Percentiles rank a stretch among this genome's conserved stretches.
Conservation (phyloP, 2,329 filamentous ascomycete species). For the Diaporthe australafricana region DNA sequence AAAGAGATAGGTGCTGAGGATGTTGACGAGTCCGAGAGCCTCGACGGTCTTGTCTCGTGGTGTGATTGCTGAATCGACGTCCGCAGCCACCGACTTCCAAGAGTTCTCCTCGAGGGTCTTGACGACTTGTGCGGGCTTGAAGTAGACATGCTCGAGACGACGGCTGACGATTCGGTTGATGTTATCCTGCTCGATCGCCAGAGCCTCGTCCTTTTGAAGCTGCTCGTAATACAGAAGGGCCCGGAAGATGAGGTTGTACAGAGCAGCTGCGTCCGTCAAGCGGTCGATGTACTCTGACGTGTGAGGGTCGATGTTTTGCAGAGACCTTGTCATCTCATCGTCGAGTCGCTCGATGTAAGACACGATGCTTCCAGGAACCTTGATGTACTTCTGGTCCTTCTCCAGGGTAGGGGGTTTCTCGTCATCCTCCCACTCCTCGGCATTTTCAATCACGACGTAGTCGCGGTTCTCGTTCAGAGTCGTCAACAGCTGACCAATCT, state of each 20-base stretch:
- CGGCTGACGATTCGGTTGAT: slow-evolving; percentile 94
- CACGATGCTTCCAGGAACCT: slow-evolving; percentile 91
- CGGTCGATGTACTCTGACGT: slow-evolving; percentile 99
- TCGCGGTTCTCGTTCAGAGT: slow-evolving; percentile 84
- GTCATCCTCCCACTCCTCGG: slow-evolving; percentile 99
- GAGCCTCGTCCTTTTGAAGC: slow-evolving; percentile 75
- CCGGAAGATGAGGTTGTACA: slow-evolving; percentile 94
- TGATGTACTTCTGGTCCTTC: slow-evolving; percentile 83
- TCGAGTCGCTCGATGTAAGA: slow-evolving; percentile 96
- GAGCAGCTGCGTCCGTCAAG: slow-evolving; percentile 85
- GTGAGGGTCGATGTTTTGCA: slow-evolving; percentile 97
- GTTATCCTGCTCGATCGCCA: slow-evolving; percentile 84
- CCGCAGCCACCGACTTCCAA: slow-evolving; percentile 82
- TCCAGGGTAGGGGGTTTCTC: slow-evolving; percentile 87
- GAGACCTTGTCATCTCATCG: slow-evolving; percentile 95
- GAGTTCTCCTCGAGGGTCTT: slow-evolving; percentile 94
- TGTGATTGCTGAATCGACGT: slow-evolving; percentile 83
- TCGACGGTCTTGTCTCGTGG: slow-evolving; percentile 77
- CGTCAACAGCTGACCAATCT: slow-evolving; percentile 81
- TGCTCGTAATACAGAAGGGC: slow-evolving; percentile 89
- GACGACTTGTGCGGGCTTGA: slow-evolving; percentile 96
- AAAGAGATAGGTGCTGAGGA: slow-evolving; percentile 96
- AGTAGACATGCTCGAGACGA: slow-evolving; percentile 96
- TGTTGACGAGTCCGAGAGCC: slow-evolving; percentile 81
- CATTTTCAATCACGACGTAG: slow-evolving; percentile 88